Base-by-base conservation (phyloP, 768 basidiomycete genomes). In the Lactarius indigo region DNA sequence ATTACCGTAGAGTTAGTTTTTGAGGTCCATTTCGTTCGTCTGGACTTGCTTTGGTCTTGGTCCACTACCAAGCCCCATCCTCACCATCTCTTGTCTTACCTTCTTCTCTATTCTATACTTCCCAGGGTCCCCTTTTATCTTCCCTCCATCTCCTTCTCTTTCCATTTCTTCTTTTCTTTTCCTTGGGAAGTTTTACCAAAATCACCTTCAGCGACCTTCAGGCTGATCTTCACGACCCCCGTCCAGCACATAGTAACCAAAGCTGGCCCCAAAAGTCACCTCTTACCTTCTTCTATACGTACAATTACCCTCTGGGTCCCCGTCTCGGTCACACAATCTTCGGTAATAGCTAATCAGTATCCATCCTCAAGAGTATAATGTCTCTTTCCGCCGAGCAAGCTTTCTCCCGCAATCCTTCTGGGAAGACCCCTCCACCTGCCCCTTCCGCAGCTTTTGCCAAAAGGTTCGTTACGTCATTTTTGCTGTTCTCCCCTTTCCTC, bases 391-490 rank as follows among this genome's bases (percentile, higher is more conserved):
- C 90, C 76, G 90, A 92, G 86, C 89, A 85, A 83, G 86, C 84
- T 81, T 84, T 90, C 80, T 92, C 89, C 85, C 88, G 90, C 83
- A 86, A 84, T 76, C 82, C 90, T 70, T 89, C 91, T 74, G 92
- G 92, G 69, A 94, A 94, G 79, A 94, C 92, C 2, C 92, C 92
- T 68, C 92, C 92, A 67, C 92, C 92, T 62, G 92, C 92, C 18
- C 92, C 92, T 64, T 94, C 92, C 64, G 92, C 92, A 69, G 92
- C 91, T 28, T 94, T 83, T 77, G 91, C 92, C 37, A 94, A 93
- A 84, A 87, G 92, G 92, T 92, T 55, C 35, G 82, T 41, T 63
- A 39, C 54, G 26, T 33, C 71, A 68, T 56, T 70, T 59, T 59
- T 33, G 60, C 61, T 59, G 61, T 57, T 69, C 64, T 70, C 57